These are phyloP conservation scores for Chenopodium album DNA, from an alignment of 148 eudicot species.

Conservation along the genomic window DNA sequence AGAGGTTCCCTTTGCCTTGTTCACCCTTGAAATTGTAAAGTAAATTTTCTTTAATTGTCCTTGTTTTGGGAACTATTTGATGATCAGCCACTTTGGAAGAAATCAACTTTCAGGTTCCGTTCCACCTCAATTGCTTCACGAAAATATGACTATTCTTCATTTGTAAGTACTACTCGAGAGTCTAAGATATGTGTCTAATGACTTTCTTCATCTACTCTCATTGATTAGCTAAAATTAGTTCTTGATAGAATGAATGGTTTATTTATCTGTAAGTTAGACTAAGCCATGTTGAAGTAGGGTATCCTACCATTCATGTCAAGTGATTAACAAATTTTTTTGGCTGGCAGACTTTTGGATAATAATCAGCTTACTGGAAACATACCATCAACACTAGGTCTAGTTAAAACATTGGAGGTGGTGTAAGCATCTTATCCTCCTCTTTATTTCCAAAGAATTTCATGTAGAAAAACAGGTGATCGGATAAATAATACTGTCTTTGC, in stretches of 20 bases:
- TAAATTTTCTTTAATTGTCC: no score
- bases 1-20: no score
- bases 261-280: no score
- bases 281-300: no score
- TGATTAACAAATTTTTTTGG: background rate
- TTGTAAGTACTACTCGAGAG: constrained; percentile 53
- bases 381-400: constrained; percentile 61
- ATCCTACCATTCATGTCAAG: no score
- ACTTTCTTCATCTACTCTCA: no score
- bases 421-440: constrained; percentile 40
- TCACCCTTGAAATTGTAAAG: no score
- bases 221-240: no score
- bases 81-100: constrained; percentile 71
- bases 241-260: no score
- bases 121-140: constrained; percentile 54
- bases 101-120: constrained; percentile 72
- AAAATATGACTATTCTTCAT: constrained; percentile 63
- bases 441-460: background rate
- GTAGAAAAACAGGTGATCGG: background rate
- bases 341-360: constrained; percentile 60
- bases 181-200: background rate
- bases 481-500: no score
- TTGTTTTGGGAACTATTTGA: background rate
- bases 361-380: constrained; percentile 57
- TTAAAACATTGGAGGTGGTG: constrained; percentile 57